Evolutionary conservation across 2,329 filamentous ascomycete species (phyloP), one percentile per base, ranked within the genome.

Genomic region (Clarireedia sp.): DNA sequence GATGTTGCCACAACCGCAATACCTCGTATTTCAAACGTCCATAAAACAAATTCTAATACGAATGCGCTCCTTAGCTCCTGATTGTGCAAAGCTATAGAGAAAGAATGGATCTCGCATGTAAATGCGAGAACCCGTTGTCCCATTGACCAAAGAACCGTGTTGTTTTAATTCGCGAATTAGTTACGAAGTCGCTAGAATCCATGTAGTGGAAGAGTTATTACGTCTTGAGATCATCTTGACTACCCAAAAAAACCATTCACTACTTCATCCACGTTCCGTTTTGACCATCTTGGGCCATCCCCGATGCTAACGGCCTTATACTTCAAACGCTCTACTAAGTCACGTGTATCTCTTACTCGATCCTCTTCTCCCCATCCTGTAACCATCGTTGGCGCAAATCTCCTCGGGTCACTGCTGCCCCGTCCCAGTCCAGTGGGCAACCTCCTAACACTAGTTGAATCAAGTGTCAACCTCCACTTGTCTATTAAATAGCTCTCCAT

Each of bases 231-330:
- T 33, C 10, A 33, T 33, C 4, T 10, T 33, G 29, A 33, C 9
- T 9, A 14, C 29, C 4, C 29, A 3, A 41, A 19, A 19, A 41
- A 41, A 8, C 38, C n/a, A 8, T 14, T 41, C 38, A 41, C 38
- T 17, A 41, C 16, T 14, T 41, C n/a, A 19, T 41, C 38, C 38
- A 41, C 38, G 17, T 19, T n/a, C 7, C 38, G 17, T 19, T 41
- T 41, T 5, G 44, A 16, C 58, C 57, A 62, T n/a, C 60, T 52
- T 5, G 60, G 58, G 6, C 60, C 58, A 16, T 58, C 56, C 4
- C 60, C 58, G 36, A 62, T 54, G 3, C 52, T 55, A 7, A 60
- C 52, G 12, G 51, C 48, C 12, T 24, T 43, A 17, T 40, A 7
- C 26, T 51, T 54, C 19, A 62, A 48, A 8, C 36, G 49, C 33